A percentile compares a stretch with the other conserved stretches of the same genome.
Conservation (phyloP, 1,139 yeast genomes). For the Yamadazyma diddensiae region DNA sequence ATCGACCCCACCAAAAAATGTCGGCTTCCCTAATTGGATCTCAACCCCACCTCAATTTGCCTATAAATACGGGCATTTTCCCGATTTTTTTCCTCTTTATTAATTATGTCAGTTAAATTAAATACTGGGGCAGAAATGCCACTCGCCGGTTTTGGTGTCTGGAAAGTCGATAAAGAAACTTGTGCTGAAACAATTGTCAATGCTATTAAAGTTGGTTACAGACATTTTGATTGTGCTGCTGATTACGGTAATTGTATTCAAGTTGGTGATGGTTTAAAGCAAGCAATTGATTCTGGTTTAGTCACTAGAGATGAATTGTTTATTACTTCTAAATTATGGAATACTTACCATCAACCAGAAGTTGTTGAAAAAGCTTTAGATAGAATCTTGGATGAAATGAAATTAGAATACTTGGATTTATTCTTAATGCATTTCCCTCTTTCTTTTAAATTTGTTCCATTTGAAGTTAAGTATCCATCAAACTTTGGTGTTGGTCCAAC, state of each 20-base stretch:
- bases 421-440: conserved; percentile 81
- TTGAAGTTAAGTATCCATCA: conserved; percentile 75
- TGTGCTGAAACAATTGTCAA: conserved; percentile 62
- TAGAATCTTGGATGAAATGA: conserved; percentile 61
- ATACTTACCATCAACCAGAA: conserved; percentile 67
- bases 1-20: conserved; percentile 1
- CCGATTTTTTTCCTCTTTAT: neutral
- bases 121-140: conserved; percentile 64
- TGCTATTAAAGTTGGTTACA: conserved; percentile 69
- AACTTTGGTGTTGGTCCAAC: conserved; percentile 62
- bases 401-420: conserved; percentile 67
- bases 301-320: conserved; percentile 71
- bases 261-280: conserved; percentile 65
- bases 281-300: conserved; percentile 64
- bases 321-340: conserved; percentile 81
- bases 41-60: neutral
- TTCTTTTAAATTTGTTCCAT: conserved; percentile 68
- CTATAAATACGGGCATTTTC: conserved; percentile 4
- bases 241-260: conserved; percentile 78
- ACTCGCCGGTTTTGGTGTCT: conserved; percentile 62
- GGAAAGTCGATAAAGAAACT: conserved; percentile 59
- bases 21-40: neutral
- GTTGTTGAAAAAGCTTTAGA: conserved; percentile 56
- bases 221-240: conserved; percentile 74
- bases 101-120: conserved; percentile 37